phyloP scores from a whole-genome alignment of 306 rosid species.

The Begonia loranthoides region DNA sequence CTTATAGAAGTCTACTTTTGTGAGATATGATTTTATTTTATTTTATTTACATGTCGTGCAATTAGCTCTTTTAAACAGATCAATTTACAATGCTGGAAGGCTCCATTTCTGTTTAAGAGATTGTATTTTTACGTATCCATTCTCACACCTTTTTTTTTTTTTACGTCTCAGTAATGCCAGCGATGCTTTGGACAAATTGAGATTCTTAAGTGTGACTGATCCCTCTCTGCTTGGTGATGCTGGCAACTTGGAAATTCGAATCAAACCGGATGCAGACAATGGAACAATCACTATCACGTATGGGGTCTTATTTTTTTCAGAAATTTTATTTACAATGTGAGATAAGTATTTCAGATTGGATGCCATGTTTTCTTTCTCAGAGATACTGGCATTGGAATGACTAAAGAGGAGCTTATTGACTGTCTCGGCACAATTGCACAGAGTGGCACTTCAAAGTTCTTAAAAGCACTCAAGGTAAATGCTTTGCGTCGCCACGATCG shows the following conservation, averaged over 20 bases:
- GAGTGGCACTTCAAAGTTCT: conserved; percentile 97
- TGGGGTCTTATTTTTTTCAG: conserved; percentile 5
- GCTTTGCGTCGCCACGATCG: neutral
- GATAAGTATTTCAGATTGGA: neutral
- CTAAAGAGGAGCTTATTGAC: conserved; percentile 81
- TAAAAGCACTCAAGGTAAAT: conserved; percentile 80
- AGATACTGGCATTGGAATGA: conserved; percentile 98
- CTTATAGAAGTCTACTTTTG: too few relatives aligned
- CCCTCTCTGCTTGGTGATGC: conserved; percentile 88
- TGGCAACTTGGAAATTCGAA: conserved; percentile 75
- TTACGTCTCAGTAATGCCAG: conserved; percentile 57
- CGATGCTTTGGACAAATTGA: conserved; percentile 92
- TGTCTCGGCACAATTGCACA: conserved; percentile 99
- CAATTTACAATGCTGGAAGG: too few relatives aligned
- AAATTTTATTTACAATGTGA: neutral
- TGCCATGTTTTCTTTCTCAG: conserved; percentile 16
- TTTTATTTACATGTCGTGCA: too few relatives aligned
- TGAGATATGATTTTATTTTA: too few relatives aligned
- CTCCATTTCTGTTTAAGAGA: too few relatives aligned
- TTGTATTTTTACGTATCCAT: too few relatives aligned
- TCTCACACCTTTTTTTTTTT: neutral
- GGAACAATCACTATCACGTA: conserved; percentile 86
- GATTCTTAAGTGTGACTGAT: conserved; percentile 93
- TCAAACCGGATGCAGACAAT: conserved; percentile 75
- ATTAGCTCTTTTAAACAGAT: too few relatives aligned